phyloP scores from a whole-genome alignment of 2,329 filamentous ascomycete genomes.

The Dactylonectria estremocensis region DNA sequence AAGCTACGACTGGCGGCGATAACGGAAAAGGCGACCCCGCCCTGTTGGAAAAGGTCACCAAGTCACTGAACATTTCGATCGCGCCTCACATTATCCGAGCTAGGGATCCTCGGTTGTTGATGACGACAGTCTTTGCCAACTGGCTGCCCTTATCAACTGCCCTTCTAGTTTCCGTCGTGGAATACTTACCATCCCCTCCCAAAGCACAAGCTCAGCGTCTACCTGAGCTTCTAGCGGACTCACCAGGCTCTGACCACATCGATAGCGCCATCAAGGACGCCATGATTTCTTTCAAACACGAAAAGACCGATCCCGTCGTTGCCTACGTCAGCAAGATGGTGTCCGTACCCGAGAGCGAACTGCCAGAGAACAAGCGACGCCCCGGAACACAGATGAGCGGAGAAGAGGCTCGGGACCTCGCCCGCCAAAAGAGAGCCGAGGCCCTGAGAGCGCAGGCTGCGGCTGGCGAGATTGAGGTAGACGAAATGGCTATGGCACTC shows the following conservation, averaged over 20 bases:
- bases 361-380: constrained; percentile 87
- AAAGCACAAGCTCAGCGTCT: constrained; percentile 85
- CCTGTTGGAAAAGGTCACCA: constrained; percentile 94
- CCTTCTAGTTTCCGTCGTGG: constrained; percentile 92
- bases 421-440: constrained; percentile 89
- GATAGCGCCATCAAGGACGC: constrained; percentile 80
- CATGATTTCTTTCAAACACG: constrained; percentile 84
- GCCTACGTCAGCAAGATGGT: constrained; percentile 99
- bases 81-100: constrained; percentile 88
- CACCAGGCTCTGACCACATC: constrained; percentile 82
- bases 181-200: constrained; percentile 89
- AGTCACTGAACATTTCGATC: constrained; percentile 87
- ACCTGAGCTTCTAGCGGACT: constrained; percentile 83
- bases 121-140: constrained; percentile 88
- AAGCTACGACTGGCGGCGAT: constrained; percentile 87
- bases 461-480: constrained; percentile 63
- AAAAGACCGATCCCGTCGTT: constrained; percentile 82
- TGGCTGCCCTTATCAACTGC: constrained; percentile 97
- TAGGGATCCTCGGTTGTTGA: constrained; percentile 84
- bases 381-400: constrained; percentile 79
- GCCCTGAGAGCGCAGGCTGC: constrained; percentile 84
- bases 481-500: constrained; percentile 73
- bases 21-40: constrained; percentile 86
- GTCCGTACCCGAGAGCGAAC: constrained; percentile 91
- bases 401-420: constrained; percentile 91